Percentiles rank a stretch among this genome's conserved stretches.
These are phyloP conservation scores for Diversispora epigaea DNA, from an alignment of 192 early-diverging fungal genomes.

Conservation along the genomic window DNA sequence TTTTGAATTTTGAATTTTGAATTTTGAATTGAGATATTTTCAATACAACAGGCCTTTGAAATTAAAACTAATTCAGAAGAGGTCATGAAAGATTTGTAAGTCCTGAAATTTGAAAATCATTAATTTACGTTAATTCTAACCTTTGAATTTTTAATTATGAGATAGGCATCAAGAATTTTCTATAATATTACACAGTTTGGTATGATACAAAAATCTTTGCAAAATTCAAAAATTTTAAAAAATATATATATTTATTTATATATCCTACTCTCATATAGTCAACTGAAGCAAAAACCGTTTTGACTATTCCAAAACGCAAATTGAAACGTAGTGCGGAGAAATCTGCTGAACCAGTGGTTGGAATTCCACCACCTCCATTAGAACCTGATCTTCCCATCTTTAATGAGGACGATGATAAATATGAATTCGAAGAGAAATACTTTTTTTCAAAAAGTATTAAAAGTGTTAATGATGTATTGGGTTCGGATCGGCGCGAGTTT, in stretches of 20 bases:
- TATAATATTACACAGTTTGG: too few relatives aligned
- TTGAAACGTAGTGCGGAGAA: too few relatives aligned
- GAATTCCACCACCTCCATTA: background rate
- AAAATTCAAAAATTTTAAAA: too few relatives aligned
- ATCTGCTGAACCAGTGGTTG: background rate
- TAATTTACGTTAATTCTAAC: background rate
- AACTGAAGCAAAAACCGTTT: too few relatives aligned
- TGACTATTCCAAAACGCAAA: too few relatives aligned
- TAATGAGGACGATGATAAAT: background rate
- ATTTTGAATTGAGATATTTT: background rate
- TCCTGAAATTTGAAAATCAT: background rate
- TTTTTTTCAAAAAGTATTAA: background rate
- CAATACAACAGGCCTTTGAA: background rate
- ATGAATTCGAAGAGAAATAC: background rate
- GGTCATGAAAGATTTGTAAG: background rate
- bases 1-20: background rate
- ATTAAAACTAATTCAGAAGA: background rate
- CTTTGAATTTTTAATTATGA: background rate
- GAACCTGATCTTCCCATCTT: background rate
- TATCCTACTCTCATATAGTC: too few relatives aligned
- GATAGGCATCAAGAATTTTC: background rate
- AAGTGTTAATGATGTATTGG: background rate
- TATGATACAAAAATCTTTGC: too few relatives aligned
- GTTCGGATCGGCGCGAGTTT: background rate
- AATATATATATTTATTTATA: too few relatives aligned